A percentile compares a stretch with the other conserved stretches of the same genome.
These are phyloP conservation scores for Ceratocystis papillata DNA, from an alignment of 2,329 filamentous ascomycete species.

Conservation along the genomic window DNA sequence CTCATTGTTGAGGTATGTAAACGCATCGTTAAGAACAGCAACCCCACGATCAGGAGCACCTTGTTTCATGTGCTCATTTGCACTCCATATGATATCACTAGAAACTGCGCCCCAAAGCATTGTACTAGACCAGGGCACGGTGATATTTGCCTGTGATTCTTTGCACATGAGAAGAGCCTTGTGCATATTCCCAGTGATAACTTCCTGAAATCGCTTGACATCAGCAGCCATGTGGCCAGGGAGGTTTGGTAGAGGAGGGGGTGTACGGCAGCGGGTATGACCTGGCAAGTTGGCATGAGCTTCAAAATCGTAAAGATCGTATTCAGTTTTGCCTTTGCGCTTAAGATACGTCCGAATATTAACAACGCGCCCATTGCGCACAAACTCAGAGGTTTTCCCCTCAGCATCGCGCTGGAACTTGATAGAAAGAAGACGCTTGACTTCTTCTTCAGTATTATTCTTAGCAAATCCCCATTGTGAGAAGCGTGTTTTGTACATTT, in stretches of 20 bases:
- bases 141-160: conserved; percentile 33
- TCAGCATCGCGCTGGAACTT: conserved; percentile 44
- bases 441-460: conserved; percentile 45
- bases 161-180: conserved; percentile 38
- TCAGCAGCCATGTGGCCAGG: conserved; percentile 37
- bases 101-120: conserved; percentile 38
- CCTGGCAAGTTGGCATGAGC: conserved; percentile 35
- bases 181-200: conserved; percentile 36
- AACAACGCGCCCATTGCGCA: conserved; percentile 43
- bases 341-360: conserved; percentile 44
- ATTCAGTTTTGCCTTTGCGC: conserved; percentile 43
- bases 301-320: conserved; percentile 41
- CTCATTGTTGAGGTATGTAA: conserved; percentile 36
- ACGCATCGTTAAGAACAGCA: conserved; percentile 35
- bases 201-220: conserved; percentile 37
- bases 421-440: conserved; percentile 41
- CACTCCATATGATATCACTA: conserved; percentile 37
- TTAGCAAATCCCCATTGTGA: conserved; percentile 47
- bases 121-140: conserved; percentile 35
- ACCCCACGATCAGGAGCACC: conserved; percentile 35
- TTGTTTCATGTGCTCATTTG: conserved; percentile 36
- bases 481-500: conserved; percentile 48
- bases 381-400: conserved; percentile 44
- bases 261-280: conserved; percentile 38
- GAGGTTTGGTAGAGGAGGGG: conserved; percentile 35